Evolutionary conservation across 257 asterid genomes (phyloP), one percentile per base, ranked within the genome.

Genomic region (Solanum boliviense): DNA sequence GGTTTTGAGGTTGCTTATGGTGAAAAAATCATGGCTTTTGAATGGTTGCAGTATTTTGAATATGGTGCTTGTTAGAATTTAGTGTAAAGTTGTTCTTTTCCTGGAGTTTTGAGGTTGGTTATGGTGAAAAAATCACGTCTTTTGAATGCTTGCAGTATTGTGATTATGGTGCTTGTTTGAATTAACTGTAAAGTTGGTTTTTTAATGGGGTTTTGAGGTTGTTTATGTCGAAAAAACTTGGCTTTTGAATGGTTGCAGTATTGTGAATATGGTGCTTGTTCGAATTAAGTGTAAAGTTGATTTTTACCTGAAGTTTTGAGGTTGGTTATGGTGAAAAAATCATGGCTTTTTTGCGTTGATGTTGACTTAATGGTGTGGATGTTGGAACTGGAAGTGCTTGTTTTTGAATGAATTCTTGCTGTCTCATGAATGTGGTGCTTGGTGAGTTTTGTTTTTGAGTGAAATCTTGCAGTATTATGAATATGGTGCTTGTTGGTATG

Each of bases 351-450:
- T 56, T 56, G 25, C 9, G 11, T 81, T 73, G 81, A 73, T 5
- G 82, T 73, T 73, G 81, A 73, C 81, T 73, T 34, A 34, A 9
- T 32, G 41, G 38, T 32, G 79, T 71, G 41, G 79, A 71, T 73
- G 98, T 95, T 44, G 98, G 98, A 87, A 94, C 98, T 34, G 98
- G 98, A 16, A 95, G 98, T 92, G 98, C 98, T 56, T 98, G 98
- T 73, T 98, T 98, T 39, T 39, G 44, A 72, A 72, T 41, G 32
- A 76, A n/a, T 13, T 76, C 34, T 25, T 78, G 62, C 15, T 41
- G 36, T 44, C 32, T 32, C 46, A 11, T 13, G 11, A 76, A 39
- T 76, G 15, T 38, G 58, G 8, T 38, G 58, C 60, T 76, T 76
- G 98, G 99, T 96, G 85, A 3, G 71, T 25, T 76, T 86, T 12